Conservation (phyloP, 208 protist species). For the Polymyxa betae region DNA sequence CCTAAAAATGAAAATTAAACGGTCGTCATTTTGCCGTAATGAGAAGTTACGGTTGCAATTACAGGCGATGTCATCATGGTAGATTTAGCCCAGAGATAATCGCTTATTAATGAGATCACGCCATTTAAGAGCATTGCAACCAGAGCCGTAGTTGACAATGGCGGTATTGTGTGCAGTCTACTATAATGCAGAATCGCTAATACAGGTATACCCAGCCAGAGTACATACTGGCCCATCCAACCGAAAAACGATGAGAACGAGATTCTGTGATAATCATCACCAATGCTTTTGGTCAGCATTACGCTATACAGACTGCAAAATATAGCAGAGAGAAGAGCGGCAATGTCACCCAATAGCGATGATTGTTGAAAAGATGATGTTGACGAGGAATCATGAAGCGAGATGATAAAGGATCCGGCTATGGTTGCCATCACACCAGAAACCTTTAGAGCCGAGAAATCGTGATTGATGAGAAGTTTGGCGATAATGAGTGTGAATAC, state of each 20-base stretch:
- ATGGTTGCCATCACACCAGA: not conserved
- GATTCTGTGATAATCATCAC: not conserved
- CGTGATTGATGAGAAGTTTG: not conserved
- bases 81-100: not conserved
- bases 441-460: not conserved
- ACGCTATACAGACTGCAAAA: not conserved
- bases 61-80: not conserved
- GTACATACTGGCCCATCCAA: not conserved
- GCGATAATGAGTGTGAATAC: not conserved
- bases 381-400: not conserved
- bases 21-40: not conserved
- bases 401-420: not conserved
- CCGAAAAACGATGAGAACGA: not conserved
- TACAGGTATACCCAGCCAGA: not conserved
- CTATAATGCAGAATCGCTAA: not conserved
- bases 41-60: not conserved
- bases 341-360: not conserved
- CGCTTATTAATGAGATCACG: not conserved
- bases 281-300: not conserved
- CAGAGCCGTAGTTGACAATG: not conserved
- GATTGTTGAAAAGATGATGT: not conserved
- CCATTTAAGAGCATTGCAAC: not conserved
- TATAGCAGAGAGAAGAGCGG: not conserved
- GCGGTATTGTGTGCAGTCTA: not conserved
- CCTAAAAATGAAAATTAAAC: not conserved